Conservation (phyloP, 768 basidiomycete genomes). For the Mycena kentingensis region DNA sequence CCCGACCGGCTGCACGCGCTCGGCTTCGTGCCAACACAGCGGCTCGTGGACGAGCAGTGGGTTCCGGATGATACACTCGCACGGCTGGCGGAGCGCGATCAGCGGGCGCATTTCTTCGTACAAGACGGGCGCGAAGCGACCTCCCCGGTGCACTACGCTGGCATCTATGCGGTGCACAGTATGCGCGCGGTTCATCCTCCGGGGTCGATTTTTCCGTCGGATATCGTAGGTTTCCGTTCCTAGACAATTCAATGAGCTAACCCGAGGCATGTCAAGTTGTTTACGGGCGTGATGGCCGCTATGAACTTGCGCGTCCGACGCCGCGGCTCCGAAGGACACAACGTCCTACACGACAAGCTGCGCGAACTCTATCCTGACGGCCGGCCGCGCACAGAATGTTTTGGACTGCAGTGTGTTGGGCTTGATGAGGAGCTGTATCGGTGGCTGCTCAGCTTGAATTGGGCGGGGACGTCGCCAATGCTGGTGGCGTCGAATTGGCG, state of each 20-base stretch:
- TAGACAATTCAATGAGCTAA: too few species aligned
- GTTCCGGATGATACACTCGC: not conserved
- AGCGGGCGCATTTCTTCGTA: not conserved
- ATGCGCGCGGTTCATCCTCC: not conserved
- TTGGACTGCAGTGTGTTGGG: not conserved
- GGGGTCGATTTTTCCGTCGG: not conserved
- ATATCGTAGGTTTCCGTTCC: not conserved
- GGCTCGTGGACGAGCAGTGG: not conserved
- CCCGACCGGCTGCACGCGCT: not conserved
- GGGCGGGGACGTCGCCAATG: too few species aligned
- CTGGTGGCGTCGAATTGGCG: too few species aligned
- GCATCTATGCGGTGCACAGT: not conserved
- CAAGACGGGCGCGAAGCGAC: not conserved
- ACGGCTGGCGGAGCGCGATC: not conserved
- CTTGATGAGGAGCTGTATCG: not conserved
- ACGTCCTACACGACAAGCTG: not conserved
- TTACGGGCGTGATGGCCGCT: not conserved
- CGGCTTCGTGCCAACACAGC: not conserved
- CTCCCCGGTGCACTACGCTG: not conserved
- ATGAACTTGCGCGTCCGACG: not conserved
- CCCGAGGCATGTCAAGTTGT: too few species aligned
- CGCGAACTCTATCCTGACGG: not conserved
- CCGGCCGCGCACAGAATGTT: slow-evolving; percentile 1
- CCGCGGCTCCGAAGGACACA: not conserved
- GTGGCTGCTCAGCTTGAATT: too few species aligned